Conservation (phyloP, 2,329 filamentous ascomycete species). For the Nigrograna mackinnonii region DNA sequence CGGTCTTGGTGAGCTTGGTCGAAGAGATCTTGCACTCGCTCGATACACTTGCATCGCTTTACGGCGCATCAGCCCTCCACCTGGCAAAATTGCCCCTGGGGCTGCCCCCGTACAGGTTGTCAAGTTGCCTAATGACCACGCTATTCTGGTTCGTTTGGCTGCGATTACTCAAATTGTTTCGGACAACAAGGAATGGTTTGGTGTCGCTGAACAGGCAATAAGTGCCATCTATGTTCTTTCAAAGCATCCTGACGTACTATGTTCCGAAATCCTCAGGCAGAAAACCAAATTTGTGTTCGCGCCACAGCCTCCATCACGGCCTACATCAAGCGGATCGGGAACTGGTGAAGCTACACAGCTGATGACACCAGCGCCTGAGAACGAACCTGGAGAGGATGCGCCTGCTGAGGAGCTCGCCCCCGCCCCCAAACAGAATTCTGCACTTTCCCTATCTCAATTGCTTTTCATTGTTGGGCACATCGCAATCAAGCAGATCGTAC, state of each 20-base stretch:
- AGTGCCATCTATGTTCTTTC: conserved; percentile 93
- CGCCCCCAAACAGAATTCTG: conserved; percentile 61
- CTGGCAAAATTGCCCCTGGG: conserved; percentile 67
- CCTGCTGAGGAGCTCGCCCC: conserved; percentile 4
- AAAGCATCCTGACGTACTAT: conserved; percentile 91
- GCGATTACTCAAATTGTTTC: conserved; percentile 84
- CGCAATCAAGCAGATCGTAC: conserved; percentile 98
- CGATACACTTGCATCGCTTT: conserved; percentile 96
- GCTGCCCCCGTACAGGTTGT: conserved; percentile 62
- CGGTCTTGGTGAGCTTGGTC: conserved; percentile 79
- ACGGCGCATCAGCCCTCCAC: conserved; percentile 78
- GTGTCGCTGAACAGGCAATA: conserved; percentile 93
- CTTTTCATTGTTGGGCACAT: conserved; percentile 95
- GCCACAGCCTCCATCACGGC: conserved; percentile 49
- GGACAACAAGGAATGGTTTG: conserved; percentile 90
- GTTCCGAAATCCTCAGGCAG: conserved; percentile 84
- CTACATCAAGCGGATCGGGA: conserved; percentile 34
- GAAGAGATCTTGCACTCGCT: conserved; percentile 82
- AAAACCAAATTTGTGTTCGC: conserved; percentile 84
- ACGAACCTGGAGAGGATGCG: conserved; percentile 14
- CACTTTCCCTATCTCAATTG: conserved; percentile 82
- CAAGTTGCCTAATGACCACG: conserved; percentile 88
- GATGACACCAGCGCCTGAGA: conserved; percentile 7
- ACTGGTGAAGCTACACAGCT: conserved; percentile 29
- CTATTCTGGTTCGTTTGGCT: conserved; percentile 78